Base-by-base conservation (phyloP, 2,329 filamentous ascomycete genomes). In the Hypoxylon sp. region DNA sequence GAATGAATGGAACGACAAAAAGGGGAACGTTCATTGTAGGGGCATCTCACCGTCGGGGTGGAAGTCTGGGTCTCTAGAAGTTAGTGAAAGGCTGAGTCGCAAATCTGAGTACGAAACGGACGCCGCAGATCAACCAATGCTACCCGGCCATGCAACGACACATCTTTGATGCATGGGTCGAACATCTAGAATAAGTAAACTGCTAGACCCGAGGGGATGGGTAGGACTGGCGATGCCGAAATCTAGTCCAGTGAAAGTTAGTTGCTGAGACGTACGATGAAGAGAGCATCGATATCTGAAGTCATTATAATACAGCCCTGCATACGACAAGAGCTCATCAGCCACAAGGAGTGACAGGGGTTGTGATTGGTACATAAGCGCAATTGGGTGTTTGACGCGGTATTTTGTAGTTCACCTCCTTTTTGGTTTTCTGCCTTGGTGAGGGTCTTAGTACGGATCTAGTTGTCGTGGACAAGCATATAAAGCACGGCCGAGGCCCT, bases 301-400 rank as follows among this genome's bases (percentile, higher is more conserved):
- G 63, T 60, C 14, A 50, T 57, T 55, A 36, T 19, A 38, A 57
- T 53, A 51, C 52, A 43, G 48, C 59, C 46, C 28, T 58, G 60
- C 38, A 52, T 50, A 46, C 28, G 57, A 48, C 11, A 41, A 62
- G 56, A 51, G 58, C 43, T 53, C 68, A 19, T 69, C 60, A 74
- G 72, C 73, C 71, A 74, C 72, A 66, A 36, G 28, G 14, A 41
- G 17, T 5, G 28, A 38, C 68, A 45, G 57, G 72, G 71, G 51
- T 63, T 34, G 32, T 70, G 72, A 76, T 77, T 78, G 75, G 75
- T 46, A 60, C 23, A 32, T 67, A 73, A 73, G 71, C 72, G 71
- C 69, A 43, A 48, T 56, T 52, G 67, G 61, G 60, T 60, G 68
- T 60, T 73, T 70, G 53, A 68, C 63, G 67, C 70, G 58, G 57